A percentile compares a stretch with the other conserved stretches of the same genome.
Conservation (phyloP, 768 basidiomycete genomes). For the Inosperma sp. region DNA sequence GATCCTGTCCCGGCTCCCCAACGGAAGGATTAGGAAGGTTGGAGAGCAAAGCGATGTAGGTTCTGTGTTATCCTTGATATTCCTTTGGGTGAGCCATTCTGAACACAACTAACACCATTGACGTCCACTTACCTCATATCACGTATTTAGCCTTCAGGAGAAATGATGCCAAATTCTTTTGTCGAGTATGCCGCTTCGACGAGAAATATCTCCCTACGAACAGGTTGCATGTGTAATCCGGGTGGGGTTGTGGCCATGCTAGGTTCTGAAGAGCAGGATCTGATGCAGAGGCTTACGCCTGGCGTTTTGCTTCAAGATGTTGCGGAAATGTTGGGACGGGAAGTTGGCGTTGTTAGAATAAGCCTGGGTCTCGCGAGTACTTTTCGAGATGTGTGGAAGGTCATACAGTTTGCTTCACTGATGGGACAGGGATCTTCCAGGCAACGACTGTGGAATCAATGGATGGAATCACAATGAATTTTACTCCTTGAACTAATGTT, state of each 20-base stretch:
- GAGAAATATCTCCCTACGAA: constrained; percentile 68
- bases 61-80: constrained; percentile 57
- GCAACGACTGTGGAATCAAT: constrained; percentile 27
- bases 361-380: constrained; percentile 77
- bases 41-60: constrained; percentile 66
- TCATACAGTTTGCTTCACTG: constrained; percentile 45
- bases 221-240: constrained; percentile 87
- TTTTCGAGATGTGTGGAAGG: constrained; percentile 68
- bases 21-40: constrained; percentile 46
- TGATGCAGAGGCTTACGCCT: constrained; percentile 55
- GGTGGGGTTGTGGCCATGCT: constrained; percentile 74
- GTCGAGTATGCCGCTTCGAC: constrained; percentile 64
- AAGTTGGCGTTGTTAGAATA: constrained; percentile 70
- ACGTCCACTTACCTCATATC: constrained; percentile 6
- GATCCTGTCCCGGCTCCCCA: constrained; percentile 62
- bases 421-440: constrained; percentile 34
- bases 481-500: too few relatives aligned
- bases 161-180: constrained; percentile 67
- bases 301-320: constrained; percentile 61
- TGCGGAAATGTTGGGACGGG: constrained; percentile 55
- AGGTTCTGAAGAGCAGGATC: constrained; percentile 56
- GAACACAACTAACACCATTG: constrained; percentile 16
- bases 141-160: constrained; percentile 47
- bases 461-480: constrained; percentile 29
- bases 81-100: constrained; percentile 57